Percentiles rank a stretch among this genome's conserved stretches.
These are phyloP conservation scores for Botrytis fabae DNA, from an alignment of 2,329 filamentous ascomycete genomes.

Conservation along the genomic window DNA sequence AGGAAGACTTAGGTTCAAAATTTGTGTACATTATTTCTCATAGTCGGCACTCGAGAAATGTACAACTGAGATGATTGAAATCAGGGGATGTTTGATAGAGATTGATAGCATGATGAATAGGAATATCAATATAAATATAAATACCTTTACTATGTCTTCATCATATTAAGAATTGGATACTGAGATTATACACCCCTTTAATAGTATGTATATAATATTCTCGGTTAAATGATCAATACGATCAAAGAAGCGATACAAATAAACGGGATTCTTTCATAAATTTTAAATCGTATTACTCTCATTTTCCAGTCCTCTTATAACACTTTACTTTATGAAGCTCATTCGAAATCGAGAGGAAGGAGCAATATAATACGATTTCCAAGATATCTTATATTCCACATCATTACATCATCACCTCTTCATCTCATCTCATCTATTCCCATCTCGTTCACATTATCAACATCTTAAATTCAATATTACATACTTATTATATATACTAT, in stretches of 20 bases:
- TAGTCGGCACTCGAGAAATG: too few relatives aligned
- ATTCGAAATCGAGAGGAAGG: too few relatives aligned
- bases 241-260: neutral
- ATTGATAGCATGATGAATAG: neutral
- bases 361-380: neutral
- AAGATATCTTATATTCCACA: neutral
- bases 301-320: accelerated
- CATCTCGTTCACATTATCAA: neutral
- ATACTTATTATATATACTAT: too few relatives aligned
- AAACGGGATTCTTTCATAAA: neutral
- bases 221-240: neutral
- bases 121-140: neutral
- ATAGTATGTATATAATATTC: neutral
- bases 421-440: neutral
- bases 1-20: neutral
- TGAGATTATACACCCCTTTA: neutral
- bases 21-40: too few relatives aligned
- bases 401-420: neutral
- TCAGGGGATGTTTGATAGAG: neutral
- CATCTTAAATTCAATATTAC: too few relatives aligned
- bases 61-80: neutral
- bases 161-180: accelerated
- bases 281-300: neutral
- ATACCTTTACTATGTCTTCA: neutral
- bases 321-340: too few relatives aligned